These are phyloP conservation scores for Neonectria punicea DNA, from an alignment of 2,329 filamentous ascomycete species.

Conservation along the genomic window DNA sequence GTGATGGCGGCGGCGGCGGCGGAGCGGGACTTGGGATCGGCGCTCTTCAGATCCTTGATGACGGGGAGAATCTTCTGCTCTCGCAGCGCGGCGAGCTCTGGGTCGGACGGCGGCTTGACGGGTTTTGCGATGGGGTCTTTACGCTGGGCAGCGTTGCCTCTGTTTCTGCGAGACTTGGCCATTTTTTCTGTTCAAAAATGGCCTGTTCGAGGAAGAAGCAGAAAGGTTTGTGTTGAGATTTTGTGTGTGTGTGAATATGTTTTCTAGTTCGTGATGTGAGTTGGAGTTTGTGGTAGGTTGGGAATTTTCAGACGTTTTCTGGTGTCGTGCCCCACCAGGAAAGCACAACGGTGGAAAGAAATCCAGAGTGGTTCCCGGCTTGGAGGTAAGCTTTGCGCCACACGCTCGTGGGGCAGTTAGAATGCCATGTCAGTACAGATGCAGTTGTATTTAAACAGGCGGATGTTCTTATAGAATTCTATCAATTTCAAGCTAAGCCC, in stretches of 20 bases:
- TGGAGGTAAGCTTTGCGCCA: neutral
- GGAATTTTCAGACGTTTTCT: constrained; percentile 17
- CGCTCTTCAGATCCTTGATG: constrained; percentile 67
- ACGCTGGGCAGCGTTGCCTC: constrained; percentile 59
- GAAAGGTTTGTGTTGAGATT: no score
- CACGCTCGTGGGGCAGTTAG: neutral
- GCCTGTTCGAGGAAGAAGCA: neutral
- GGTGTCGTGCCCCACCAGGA: constrained; percentile 24
- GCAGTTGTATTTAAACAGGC: neutral
- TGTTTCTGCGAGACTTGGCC: constrained; percentile 69
- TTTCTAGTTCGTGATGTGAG: neutral
- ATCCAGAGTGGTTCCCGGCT: neutral
- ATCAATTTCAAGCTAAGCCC: no score
- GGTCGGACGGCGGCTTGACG: constrained; percentile 70
- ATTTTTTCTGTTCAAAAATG: constrained; percentile 40
- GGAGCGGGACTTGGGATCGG: constrained; percentile 68
- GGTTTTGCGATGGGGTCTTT: constrained; percentile 67
- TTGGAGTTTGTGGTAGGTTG: constrained; percentile 4
- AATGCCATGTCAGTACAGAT: neutral
- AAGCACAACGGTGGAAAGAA: constrained; percentile 14
- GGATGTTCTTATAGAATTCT: no score
- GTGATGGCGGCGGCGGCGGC: constrained; percentile 68
- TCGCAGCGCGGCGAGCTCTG: constrained; percentile 70
- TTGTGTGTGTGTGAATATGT: no score
- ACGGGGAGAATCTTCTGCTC: constrained; percentile 72